Base-by-base conservation (phyloP, 2,329 filamentous ascomycete genomes). In the Penicillium psychrosexuale region DNA sequence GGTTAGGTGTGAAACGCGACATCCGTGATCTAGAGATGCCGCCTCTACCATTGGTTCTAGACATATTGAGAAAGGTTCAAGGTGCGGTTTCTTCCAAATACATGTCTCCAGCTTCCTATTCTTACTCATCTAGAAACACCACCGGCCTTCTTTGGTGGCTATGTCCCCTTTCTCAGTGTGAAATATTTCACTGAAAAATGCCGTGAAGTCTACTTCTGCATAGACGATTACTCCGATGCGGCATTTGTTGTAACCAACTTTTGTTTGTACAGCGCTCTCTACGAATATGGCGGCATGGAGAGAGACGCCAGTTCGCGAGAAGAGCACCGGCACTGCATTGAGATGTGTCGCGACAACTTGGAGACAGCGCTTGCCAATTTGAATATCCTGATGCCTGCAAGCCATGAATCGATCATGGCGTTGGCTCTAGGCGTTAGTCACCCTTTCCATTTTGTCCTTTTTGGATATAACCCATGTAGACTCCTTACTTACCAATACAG, bases 341-440 rank as follows among this genome's bases (percentile, higher is more conserved):
- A 63, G 2, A 61, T 73, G 9, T 78, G 78, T 57, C 72, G 70
- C 30, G 60, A 67, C 15, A 81, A 81, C 46, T 63, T 81, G 17
- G 76, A 80, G 57, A 71, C 68, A 1, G 74, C 74, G 3, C 66
- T 79, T 34, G 71, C 72, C 19, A 72, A 80, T 60, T 72, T 86
- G 52, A 80, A 80, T 12, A 71, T 87, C 24, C 77, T 86, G 59
- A 72, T 85, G 63, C 80, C 83, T 1, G 76, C 82, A 24, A 82
- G 74, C 30, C 68, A 77, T 36, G 78, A 81, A 72, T 85, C 80
- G 40, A 77, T 86, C 22, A 78, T 84, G 58, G 82, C 84, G 9
- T 72, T 88, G 3, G 63, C 82, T n/a, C 70, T 86, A 8, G 84
- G 80, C 0, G 84, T 85, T 68, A 62, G 78, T 70, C 24, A n/a